These are phyloP conservation scores for Claviceps paspali DNA, from an alignment of 2,329 filamentous ascomycete species.

Conservation along the genomic window DNA sequence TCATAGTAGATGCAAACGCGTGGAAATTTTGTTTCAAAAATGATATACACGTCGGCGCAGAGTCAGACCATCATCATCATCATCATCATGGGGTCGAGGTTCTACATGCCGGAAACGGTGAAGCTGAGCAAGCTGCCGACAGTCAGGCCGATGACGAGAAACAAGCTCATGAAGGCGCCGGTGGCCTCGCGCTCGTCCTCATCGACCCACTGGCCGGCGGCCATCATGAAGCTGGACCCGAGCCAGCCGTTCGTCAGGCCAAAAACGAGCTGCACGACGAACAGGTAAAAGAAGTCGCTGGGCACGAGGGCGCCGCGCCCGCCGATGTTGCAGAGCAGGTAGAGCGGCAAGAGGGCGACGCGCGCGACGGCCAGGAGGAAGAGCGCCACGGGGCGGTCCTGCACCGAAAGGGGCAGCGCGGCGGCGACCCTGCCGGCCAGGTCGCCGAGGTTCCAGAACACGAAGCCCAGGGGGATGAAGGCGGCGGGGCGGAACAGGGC, in stretches of 20 bases:
- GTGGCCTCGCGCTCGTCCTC: slow-evolving; percentile 73
- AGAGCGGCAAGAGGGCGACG: slow-evolving; percentile 63
- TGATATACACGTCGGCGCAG: no score
- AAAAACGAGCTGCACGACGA: slow-evolving; percentile 70
- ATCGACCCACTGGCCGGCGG: slow-evolving; percentile 65
- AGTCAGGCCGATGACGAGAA: slow-evolving; percentile 71
- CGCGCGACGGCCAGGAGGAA: slow-evolving; percentile 54
- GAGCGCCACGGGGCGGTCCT: slow-evolving; percentile 47
- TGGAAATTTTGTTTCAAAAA: no score
- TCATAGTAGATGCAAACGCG: no score
- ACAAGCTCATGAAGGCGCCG: slow-evolving; percentile 86
- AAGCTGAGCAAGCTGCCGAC: slow-evolving; percentile 86
- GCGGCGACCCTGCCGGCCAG: slow-evolving; percentile 60
- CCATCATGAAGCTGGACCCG: slow-evolving; percentile 83
- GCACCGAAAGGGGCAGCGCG: slow-evolving; percentile 38
- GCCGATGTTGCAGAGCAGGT: slow-evolving; percentile 76
- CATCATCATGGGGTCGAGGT: no score
- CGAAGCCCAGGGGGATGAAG: slow-evolving; percentile 81
- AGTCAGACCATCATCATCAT: no score
- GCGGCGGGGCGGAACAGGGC: slow-evolving; percentile 54
- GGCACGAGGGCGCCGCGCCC: slow-evolving; percentile 57
- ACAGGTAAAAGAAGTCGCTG: slow-evolving; percentile 79
- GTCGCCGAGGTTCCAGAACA: slow-evolving; percentile 89
- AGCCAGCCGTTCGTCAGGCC: slow-evolving; percentile 80
- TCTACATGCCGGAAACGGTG: slow-evolving; percentile 40